These are phyloP conservation scores for Symbiodinium pilosum DNA, from an alignment of 73 alveolate genomes.

Conservation along the genomic window DNA sequence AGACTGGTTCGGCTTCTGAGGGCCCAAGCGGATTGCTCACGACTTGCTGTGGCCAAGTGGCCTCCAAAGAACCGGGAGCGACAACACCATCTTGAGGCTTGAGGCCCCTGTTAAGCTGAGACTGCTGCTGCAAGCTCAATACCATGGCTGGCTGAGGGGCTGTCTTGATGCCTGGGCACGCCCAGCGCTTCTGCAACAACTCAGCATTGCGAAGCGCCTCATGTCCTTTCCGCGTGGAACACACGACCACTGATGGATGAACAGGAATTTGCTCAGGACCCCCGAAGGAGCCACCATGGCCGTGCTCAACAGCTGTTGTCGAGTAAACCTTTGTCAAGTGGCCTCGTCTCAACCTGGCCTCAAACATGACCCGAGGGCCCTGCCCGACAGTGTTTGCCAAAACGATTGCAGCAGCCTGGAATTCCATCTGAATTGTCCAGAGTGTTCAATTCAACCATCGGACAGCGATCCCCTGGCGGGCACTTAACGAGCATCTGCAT, in stretches of 20 bases:
- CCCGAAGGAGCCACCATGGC: neutral
- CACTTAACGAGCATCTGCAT: neutral
- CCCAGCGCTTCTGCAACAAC: too few species aligned
- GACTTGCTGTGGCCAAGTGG: neutral
- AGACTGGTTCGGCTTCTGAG: too few species aligned
- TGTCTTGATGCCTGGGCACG: conserved; percentile 10
- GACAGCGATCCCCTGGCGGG: conserved; percentile 15
- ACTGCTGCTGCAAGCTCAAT: neutral
- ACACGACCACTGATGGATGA: too few species aligned
- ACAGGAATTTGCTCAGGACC: neutral
- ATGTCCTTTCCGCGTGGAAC: too few species aligned
- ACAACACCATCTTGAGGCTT: neutral
- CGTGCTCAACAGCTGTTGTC: neutral
- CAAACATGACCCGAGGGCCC: neutral
- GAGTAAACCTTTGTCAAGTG: neutral
- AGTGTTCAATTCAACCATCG: too few species aligned
- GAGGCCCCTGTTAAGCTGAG: neutral
- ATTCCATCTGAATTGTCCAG: neutral
- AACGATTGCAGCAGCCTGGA: conserved; percentile 10
- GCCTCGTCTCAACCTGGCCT: neutral
- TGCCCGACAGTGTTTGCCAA: conserved; percentile 76
- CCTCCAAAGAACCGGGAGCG: neutral
- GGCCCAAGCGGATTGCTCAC: neutral
- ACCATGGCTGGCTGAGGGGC: conserved; percentile 33
- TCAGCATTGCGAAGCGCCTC: too few species aligned